Conservation (phyloP, 148 eudicot species). For the Beta vulgaris region DNA sequence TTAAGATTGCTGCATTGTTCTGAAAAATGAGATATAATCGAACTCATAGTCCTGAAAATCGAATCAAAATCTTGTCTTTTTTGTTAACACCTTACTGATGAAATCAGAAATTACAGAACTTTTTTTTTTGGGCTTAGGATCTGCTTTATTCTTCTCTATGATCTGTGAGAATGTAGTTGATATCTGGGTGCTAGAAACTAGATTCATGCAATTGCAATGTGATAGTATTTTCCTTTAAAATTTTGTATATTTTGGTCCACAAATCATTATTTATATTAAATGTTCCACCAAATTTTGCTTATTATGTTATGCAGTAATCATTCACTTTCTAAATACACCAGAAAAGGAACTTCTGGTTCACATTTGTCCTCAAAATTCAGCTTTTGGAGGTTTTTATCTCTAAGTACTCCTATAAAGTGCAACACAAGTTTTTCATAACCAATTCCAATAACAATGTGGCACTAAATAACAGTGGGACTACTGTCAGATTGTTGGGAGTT, state of each 20-base stretch:
- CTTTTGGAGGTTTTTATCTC: neutral
- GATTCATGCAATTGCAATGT: neutral
- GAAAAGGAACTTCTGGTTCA: too few relatives aligned
- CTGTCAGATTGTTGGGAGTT: conserved; percentile 21
- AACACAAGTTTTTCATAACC: neutral
- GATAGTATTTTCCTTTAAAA: neutral
- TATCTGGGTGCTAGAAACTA: neutral
- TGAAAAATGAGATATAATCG: too few relatives aligned
- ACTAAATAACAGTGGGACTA: neutral
- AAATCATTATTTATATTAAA: neutral
- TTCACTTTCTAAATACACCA: too few relatives aligned
- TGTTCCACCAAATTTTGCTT: neutral
- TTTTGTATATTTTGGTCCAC: neutral
- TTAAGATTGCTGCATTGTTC: neutral
- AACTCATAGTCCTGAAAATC: too few relatives aligned
- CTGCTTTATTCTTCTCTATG: neutral
- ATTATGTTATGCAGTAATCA: neutral
- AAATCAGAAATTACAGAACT: neutral
- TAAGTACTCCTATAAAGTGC: neutral
- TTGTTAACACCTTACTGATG: neutral
- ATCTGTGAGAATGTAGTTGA: neutral
- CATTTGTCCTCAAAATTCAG: too few relatives aligned
- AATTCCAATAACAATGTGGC: neutral
- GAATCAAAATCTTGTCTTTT: neutral
- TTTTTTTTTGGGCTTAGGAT: neutral